Conservation (phyloP, 129 eudicot species). For the sunflower (Helianthus annuus) region HanXRQr2.0-SUNRISE NC_035435.2:167419696-167420195, state of each 20-base stretch:
- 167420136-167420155: slow-evolving; percentile 30
- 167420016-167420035: slow-evolving; percentile 24
- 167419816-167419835: too few species aligned
- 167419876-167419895: slow-evolving; percentile 1
- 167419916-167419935: slow-evolving; percentile 17
- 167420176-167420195: slow-evolving; percentile 41
- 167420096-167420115: slow-evolving; percentile 9
- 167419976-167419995: slow-evolving; percentile 37
- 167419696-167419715: too few species aligned
- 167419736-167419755: too few species aligned
- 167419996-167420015: slow-evolving; percentile 14
- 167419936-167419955: slow-evolving; percentile 30
- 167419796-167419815: too few species aligned
- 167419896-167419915: not conserved
- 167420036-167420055: slow-evolving; percentile 29
- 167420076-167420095: slow-evolving; percentile 1
- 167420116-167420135: slow-evolving; percentile 29
- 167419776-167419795: not conserved
- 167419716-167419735: too few species aligned
- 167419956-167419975: slow-evolving; percentile 32
- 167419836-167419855: too few species aligned
- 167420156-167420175: slow-evolving; percentile 30
- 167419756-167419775: too few species aligned
- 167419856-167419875: too few species aligned
- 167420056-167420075: slow-evolving; percentile 16